These are phyloP conservation scores for Naganishia randhawae DNA, from an alignment of 768 basidiomycete species.

Conservation along the genomic window DNA sequence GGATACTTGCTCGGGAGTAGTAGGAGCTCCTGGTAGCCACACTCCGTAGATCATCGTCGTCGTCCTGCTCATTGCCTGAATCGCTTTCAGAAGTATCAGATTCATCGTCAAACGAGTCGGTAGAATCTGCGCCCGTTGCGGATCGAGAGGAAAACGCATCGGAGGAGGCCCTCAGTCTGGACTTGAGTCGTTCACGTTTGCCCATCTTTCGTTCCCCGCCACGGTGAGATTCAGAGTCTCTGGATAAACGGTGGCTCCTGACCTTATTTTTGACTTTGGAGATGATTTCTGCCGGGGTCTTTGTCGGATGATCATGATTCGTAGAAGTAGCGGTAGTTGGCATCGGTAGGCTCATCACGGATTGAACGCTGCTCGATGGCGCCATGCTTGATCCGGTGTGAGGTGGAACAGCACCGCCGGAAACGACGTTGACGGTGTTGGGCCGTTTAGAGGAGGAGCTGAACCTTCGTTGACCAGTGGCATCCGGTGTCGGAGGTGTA, in stretches of 20 bases:
- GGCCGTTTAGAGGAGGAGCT: constrained; percentile 18
- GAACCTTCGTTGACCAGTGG: neutral
- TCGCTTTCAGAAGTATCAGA: constrained; percentile 24
- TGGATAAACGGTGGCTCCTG: constrained; percentile 12
- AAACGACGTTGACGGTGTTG: neutral
- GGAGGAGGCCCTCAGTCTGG: constrained; percentile 18
- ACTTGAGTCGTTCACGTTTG: constrained; percentile 25
- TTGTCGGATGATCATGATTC: constrained; percentile 8
- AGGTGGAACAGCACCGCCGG: constrained; percentile 1
- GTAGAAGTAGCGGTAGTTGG: neutral
- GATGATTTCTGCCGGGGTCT: constrained; percentile 33
- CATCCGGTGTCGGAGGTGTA: neutral
- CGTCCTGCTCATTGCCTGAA: constrained; percentile 24
- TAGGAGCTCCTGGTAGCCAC: constrained; percentile 36
- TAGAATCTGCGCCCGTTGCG: neutral
- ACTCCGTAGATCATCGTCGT: constrained; percentile 42
- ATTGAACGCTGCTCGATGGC: constrained; percentile 1
- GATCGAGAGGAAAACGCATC: constrained; percentile 18
- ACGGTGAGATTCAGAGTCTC: constrained; percentile 14
- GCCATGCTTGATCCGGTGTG: neutral
- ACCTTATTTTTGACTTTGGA: constrained; percentile 25
- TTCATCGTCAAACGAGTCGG: constrained; percentile 6
- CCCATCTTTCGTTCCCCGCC: neutral
- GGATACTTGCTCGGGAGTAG: constrained; percentile 59
- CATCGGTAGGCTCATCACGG: constrained; percentile 16